phyloP scores from a whole-genome alignment of 208 protist genomes.

The Leishmania aethiopica region DNA sequence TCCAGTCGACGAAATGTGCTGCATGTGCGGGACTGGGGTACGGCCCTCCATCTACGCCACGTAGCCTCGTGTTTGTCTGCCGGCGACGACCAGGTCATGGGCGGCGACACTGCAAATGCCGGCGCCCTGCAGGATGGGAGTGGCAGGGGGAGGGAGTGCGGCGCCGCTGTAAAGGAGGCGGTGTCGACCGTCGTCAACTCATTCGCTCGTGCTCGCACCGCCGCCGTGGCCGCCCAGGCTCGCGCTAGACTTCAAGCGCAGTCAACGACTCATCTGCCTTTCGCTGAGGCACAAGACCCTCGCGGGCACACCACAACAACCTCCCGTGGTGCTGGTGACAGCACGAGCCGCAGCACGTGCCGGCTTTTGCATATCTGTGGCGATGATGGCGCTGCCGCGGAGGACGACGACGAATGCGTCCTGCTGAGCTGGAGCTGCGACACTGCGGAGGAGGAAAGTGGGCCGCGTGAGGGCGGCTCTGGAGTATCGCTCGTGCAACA shows the following conservation, averaged over 20 bases:
- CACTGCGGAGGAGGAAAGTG: conserved; percentile 6
- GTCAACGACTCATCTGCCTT: neutral
- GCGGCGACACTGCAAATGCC: neutral
- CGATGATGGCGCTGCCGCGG: neutral
- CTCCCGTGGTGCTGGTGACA: neutral
- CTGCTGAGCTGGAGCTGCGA: conserved; percentile 20
- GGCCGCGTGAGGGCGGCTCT: neutral
- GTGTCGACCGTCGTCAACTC: neutral
- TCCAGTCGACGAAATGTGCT: conserved; percentile 25
- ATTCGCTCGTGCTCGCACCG: neutral
- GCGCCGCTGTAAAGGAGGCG: neutral
- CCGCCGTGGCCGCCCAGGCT: neutral
- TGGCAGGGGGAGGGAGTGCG: neutral
- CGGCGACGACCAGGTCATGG: neutral
- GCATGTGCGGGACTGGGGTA: conserved; percentile 26
- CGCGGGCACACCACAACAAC: neutral
- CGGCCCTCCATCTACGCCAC: conserved; percentile 7
- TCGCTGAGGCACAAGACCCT: neutral
- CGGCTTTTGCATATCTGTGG: neutral
- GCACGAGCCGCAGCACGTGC: neutral
- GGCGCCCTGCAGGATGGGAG: neutral
- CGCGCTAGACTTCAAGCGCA: neutral
- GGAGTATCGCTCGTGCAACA: neutral
- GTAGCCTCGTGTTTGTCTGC: conserved; percentile 7
- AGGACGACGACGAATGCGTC: conserved; percentile 12